Conservation (phyloP, 192 early-diverging fungal genomes). For the Geranomyces michiganensis region DNA sequence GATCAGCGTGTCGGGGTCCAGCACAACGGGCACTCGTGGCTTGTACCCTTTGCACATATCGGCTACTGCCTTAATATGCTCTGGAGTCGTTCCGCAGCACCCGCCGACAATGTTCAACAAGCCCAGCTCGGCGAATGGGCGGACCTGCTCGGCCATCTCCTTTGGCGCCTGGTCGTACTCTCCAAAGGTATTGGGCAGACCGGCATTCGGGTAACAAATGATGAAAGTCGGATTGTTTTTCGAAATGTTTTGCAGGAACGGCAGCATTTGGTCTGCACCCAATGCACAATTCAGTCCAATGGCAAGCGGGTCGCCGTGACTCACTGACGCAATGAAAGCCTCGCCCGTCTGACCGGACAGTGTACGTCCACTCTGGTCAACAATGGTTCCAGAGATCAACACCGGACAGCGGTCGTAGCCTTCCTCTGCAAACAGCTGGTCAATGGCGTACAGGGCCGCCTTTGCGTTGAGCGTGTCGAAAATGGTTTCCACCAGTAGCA, state of each 20-base stretch:
- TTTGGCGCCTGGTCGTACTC: conserved; percentile 91
- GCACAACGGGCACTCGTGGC: conserved; percentile 75
- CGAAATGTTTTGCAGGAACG: conserved; percentile 90
- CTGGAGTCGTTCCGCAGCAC: conserved; percentile 96
- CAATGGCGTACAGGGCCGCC: conserved; percentile 92
- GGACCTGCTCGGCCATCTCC: conserved; percentile 83
- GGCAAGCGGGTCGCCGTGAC: conserved; percentile 79
- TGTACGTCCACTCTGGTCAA: conserved; percentile 94
- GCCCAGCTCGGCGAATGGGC: conserved; percentile 88
- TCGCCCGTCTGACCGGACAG: conserved; percentile 97
- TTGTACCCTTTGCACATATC: conserved; percentile 74
- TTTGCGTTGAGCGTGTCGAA: conserved; percentile 98
- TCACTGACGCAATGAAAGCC: conserved; percentile 86
- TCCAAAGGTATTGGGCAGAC: conserved; percentile 96
- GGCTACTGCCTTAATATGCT: conserved; percentile 84
- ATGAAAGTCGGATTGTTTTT: conserved; percentile 75
- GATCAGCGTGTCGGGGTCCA: conserved; percentile 70
- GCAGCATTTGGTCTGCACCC: conserved; percentile 89
- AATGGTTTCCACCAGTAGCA: conserved; percentile 93
- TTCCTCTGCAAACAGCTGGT: conserved; percentile 78
- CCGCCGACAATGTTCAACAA: conserved; percentile 95
- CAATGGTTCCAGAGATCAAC: conserved; percentile 80
- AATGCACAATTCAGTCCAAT: conserved; percentile 76
- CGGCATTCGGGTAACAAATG: conserved; percentile 97
- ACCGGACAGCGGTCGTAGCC: conserved; percentile 58